These are phyloP conservation scores for Neckera pumila DNA, from an alignment of 225 moss, liverwort and hornwort genomes.

Conservation along the genomic window DNA sequence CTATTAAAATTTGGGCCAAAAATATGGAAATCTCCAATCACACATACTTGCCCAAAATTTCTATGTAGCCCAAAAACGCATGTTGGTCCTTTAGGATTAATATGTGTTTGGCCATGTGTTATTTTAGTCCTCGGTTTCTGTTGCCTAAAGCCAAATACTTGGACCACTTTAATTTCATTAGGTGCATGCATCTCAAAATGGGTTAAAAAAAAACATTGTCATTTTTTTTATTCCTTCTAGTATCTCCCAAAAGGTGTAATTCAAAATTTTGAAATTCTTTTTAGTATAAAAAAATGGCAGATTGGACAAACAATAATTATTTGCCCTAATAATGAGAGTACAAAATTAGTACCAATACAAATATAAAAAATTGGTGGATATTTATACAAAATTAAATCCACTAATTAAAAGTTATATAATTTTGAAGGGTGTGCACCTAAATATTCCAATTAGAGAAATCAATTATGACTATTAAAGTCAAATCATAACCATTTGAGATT, in stretches of 20 bases:
- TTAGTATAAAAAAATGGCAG: background rate
- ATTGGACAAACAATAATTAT: fast-evolving
- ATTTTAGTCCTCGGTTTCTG: background rate
- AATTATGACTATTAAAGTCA: too few species aligned
- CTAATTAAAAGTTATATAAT: background rate
- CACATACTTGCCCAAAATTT: too few species aligned
- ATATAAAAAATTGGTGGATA: background rate
- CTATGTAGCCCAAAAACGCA: too few species aligned
- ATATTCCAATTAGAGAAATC: background rate
- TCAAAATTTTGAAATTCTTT: fast-evolving
- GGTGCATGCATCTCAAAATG: background rate
- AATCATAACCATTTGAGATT: background rate
- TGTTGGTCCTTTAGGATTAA: too few species aligned
- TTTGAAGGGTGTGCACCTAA: background rate
- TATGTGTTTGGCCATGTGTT: background rate
- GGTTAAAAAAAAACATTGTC: background rate
- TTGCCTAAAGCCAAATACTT: background rate
- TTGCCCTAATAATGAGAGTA: background rate
- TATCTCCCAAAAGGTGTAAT: fast-evolving
- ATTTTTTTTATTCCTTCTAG: background rate
- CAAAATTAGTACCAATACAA: background rate
- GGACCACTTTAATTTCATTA: too few species aligned
- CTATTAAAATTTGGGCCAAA: too few species aligned
- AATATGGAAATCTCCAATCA: too few species aligned
- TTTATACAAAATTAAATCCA: background rate